Evolutionary conservation across 1,284 basidiomycete species (phyloP).

Genomic region (Ganoderma boninense): DNA sequence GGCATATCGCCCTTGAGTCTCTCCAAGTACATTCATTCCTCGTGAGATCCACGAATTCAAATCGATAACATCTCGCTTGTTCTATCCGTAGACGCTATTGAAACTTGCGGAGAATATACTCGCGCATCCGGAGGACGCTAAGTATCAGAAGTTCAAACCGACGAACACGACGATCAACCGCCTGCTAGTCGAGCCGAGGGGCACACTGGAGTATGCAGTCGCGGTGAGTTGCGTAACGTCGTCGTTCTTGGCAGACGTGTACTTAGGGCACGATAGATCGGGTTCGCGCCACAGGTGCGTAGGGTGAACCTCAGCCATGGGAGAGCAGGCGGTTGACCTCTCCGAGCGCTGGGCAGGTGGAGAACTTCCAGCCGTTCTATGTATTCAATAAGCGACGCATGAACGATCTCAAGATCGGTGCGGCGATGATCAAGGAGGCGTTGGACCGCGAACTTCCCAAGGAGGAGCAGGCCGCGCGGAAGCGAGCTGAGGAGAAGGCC

Average conservation of each 20-base stretch:
- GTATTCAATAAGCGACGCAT: constrained; percentile 61
- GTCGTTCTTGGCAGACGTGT: not conserved
- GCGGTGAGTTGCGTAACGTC: constrained; percentile 54
- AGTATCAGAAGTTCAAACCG: constrained; percentile 76
- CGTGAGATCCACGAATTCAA: not conserved
- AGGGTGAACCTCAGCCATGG: not conserved
- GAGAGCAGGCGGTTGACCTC: constrained; percentile 8
- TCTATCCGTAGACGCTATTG: constrained; percentile 60
- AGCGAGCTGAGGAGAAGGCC: constrained; percentile 63
- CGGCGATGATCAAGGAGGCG: constrained; percentile 68
- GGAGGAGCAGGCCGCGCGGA: constrained; percentile 54
- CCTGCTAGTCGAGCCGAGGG: constrained; percentile 67
- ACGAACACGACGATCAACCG: constrained; percentile 76
- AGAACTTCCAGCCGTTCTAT: constrained; percentile 64
- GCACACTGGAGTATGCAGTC: constrained; percentile 79
- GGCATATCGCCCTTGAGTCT: constrained; percentile 62
- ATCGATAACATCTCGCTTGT: constrained; percentile 11
- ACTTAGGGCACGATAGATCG: constrained; percentile 56
- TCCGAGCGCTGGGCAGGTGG: constrained; percentile 41
- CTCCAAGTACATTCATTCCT: constrained; percentile 59
- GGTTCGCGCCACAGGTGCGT: constrained; percentile 69
- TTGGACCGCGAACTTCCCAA: constrained; percentile 63
- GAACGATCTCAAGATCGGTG: constrained; percentile 66
- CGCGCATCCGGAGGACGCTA: constrained; percentile 72
- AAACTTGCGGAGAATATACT: constrained; percentile 79